Percentiles rank a stretch among this genome's conserved stretches.
phyloP scores from a whole-genome alignment of 805 yeast species.

The Pichia paraexigua region DNA sequence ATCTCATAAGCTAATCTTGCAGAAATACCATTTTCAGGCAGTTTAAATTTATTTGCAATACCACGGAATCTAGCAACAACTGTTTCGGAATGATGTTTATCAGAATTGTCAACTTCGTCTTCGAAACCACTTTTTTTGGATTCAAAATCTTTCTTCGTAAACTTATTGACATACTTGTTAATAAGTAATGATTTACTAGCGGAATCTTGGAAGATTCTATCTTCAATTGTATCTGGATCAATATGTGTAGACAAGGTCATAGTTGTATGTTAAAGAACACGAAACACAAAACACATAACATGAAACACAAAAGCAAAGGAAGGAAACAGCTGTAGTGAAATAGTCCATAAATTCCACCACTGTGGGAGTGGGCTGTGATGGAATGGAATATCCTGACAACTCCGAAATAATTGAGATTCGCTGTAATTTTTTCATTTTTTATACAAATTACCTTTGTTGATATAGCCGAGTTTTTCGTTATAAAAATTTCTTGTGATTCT shows the following conservation, averaged over 20 bases:
- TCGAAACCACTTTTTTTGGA: not conserved
- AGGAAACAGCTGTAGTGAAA: too few relatives aligned
- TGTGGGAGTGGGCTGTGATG: too few relatives aligned
- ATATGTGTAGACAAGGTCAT: conserved; percentile 42
- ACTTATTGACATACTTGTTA: conserved; percentile 14
- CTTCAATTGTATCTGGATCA: conserved; percentile 36
- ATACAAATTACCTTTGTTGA: too few relatives aligned
- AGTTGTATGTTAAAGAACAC: not conserved
- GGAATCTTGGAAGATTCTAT: conserved; percentile 22
- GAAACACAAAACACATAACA: too few relatives aligned
- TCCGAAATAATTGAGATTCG: too few relatives aligned
- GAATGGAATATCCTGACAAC: too few relatives aligned
- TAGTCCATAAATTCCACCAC: too few relatives aligned
- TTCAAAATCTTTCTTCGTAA: conserved; percentile 15
- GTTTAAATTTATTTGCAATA: conserved; percentile 42
- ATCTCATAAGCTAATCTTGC: conserved; percentile 49
- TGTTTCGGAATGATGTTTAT: not conserved
- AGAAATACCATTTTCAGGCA: conserved; percentile 51
- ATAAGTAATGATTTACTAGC: conserved; percentile 9
- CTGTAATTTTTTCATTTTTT: too few relatives aligned
- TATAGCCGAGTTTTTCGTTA: too few relatives aligned
- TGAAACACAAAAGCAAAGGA: too few relatives aligned
- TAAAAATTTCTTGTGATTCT: too few relatives aligned
- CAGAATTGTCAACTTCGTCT: not conserved
- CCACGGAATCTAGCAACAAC: conserved; percentile 29